phyloP scores from a whole-genome alignment of 495 filamentous ascomycete species.

The Talaromyces ruber region DNA sequence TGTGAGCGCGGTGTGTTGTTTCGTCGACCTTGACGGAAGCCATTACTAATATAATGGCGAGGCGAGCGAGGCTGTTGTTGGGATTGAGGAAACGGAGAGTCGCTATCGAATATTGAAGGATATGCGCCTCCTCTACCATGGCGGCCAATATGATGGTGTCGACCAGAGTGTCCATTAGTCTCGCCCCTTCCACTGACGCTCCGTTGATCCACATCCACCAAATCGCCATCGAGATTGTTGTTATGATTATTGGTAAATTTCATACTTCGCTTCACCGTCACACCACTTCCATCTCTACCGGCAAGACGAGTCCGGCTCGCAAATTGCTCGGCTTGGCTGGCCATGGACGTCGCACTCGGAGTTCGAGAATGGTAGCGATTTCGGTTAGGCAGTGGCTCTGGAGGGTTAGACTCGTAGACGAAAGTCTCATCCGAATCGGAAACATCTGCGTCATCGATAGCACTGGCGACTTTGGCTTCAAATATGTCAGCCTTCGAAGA shows the following conservation, averaged over 20 bases:
- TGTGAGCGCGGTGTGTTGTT: slow-evolving; percentile 20
- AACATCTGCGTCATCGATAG: slow-evolving; percentile 85
- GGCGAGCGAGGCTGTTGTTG: slow-evolving; percentile 51
- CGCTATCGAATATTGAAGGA: slow-evolving; percentile 66
- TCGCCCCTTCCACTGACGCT: slow-evolving; percentile 45
- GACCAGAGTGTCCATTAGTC: slow-evolving; percentile 55
- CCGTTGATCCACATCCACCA: slow-evolving; percentile 55
- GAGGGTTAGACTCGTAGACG: slow-evolving; percentile 97
- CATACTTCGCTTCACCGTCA: slow-evolving; percentile 87
- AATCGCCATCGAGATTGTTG: slow-evolving; percentile 49
- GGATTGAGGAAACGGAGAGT: slow-evolving; percentile 54
- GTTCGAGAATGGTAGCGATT: slow-evolving; percentile 89
- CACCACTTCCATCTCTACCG: slow-evolving; percentile 55
- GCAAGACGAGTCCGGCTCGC: slow-evolving; percentile 51
- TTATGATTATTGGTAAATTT: slow-evolving; percentile 88
- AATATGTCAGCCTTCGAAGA: slow-evolving; percentile 98
- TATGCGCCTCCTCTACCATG: slow-evolving; percentile 63
- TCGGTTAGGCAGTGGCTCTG: slow-evolving; percentile 65
- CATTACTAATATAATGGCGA: slow-evolving; percentile 40
- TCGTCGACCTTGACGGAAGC: slow-evolving; percentile 26
- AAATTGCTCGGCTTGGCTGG: slow-evolving; percentile 66
- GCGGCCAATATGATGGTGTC: slow-evolving; percentile 69
- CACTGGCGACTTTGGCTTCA: slow-evolving; percentile 90
- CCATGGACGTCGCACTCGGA: slow-evolving; percentile 88
- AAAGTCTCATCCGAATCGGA: slow-evolving; percentile 98